These are phyloP conservation scores for Triticum aestivum DNA, from an alignment of 176 grass and related monocot genomes.

Conservation along the genomic window IWGSC_CS_RefSeq_v2.1 NC_057814.1:166878953-166879452, in stretches of 20 bases:
- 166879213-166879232: constrained; percentile 51
- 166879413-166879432: constrained; percentile 83
- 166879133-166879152: constrained; percentile 74
- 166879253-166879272: neutral
- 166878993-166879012: constrained; percentile 29
- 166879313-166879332: neutral
- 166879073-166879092: neutral
- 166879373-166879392: neutral
- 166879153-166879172: constrained; percentile 46
- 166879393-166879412: constrained; percentile 57
- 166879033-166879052: neutral
- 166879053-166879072: neutral
- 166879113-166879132: constrained; percentile 7
- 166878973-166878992: constrained; percentile 95
- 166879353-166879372: constrained; percentile 29
- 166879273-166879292: constrained; percentile 60
- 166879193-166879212: constrained; percentile 80
- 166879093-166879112: constrained; percentile 2
- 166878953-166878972: constrained; percentile 91
- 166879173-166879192: constrained; percentile 62
- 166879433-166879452: constrained; percentile 49
- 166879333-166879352: constrained; percentile 35
- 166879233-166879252: constrained; percentile 12
- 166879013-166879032: neutral
- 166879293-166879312: constrained; percentile 63